Base-by-base conservation (phyloP, 371 early-diverging fungal genomes). In the Rhizopus microsporus region DNA sequence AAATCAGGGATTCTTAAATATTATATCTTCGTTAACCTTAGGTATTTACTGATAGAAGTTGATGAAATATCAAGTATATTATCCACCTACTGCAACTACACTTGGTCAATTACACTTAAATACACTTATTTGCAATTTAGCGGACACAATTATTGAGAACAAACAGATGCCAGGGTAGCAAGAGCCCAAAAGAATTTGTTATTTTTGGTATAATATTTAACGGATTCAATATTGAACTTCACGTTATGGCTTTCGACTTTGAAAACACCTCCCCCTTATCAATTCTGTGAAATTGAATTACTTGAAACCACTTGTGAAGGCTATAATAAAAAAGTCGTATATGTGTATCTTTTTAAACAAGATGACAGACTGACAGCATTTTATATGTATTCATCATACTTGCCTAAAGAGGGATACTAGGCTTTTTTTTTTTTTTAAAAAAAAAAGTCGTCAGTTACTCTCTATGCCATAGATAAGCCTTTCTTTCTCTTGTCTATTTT, bases 171-270 rank as follows among this genome's bases (percentile, higher is more conserved):
- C 46, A 45, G 51, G 38, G 35, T 35, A 51, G 53, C 50, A 62
- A 62, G 49, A 46, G 46, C 10, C 37, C 35, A 62, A 56, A 62
- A 46, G 53, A 62, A 56, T 62, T 62, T 34, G 30, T 39, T 31
- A 52, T 57, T 48, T 57, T 62, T 62, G 57, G 57, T 53, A 6
- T 57, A 15, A n/a, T 62, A 56, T 56, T 62, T 40, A 40, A 52
- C 10, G 53, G 57, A 40, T 57, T 62, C 38, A 34, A 57, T 42
- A 56, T 52, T 56, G 57, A 62, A 52, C 40, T 62, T 33, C 52
- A 62, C 30, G 38, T 53, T 46, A 54, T 54, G 50, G 44, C 33
- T 46, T 62, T 62, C 52, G 47, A 61, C n/a, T 51, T 61, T 7
- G 49, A 56, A 56, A 51, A 52, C 13, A 56, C 48, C n/a, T 42